Evolutionary conservation across 768 basidiomycete genomes (phyloP).

Genomic region (Daedalea quercina): DNA sequence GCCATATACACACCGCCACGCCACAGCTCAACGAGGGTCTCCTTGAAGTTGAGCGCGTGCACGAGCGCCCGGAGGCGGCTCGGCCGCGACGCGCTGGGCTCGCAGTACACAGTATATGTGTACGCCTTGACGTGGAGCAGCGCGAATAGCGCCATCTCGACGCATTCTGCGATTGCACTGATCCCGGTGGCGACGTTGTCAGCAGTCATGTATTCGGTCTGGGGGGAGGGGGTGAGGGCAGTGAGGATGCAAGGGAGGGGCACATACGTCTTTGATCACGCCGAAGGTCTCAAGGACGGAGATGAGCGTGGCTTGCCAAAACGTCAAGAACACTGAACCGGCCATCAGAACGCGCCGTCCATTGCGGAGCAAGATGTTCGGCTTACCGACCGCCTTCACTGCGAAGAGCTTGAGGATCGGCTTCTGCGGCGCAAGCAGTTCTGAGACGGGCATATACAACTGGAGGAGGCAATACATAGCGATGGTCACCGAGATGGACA

Average conservation of each 20-base stretch:
- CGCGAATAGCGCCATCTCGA: conserved; percentile 72
- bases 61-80: conserved; percentile 50
- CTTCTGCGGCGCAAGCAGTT: conserved; percentile 46
- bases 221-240: conserved; percentile 4
- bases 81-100: conserved; percentile 30
- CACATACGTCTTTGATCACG: conserved; percentile 54
- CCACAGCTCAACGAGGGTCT: conserved; percentile 60
- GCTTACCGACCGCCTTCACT: conserved; percentile 65
- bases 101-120: conserved; percentile 56
- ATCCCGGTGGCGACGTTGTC: conserved; percentile 69
- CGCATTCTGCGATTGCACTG: conserved; percentile 58
- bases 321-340: conserved; percentile 55
- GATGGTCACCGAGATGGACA: conserved; percentile 65
- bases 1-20: conserved; percentile 51
- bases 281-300: conserved; percentile 49
- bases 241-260: neutral
- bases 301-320: conserved; percentile 67
- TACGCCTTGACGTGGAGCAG: conserved; percentile 70
- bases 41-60: conserved; percentile 64
- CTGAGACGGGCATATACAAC: conserved; percentile 53
- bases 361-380: neutral
- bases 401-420: conserved; percentile 66
- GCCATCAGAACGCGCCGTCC: neutral
- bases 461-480: conserved; percentile 79
- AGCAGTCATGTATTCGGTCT: conserved; percentile 67